Evolutionary conservation across 73 alveolate species (phyloP).

Genomic region (Paramecium biaurelia): DNA sequence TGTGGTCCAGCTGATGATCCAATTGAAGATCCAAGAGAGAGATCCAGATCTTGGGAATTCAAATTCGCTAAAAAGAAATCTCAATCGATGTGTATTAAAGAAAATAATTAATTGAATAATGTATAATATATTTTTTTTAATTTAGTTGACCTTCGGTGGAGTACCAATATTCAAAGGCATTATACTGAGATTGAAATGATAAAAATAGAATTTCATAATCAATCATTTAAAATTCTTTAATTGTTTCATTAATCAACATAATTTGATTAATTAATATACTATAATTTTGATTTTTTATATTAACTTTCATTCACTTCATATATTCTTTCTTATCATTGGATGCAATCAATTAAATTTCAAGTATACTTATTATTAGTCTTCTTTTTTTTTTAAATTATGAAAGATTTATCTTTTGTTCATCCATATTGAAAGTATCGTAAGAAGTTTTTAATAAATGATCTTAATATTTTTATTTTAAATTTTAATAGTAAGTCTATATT

Average conservation of each 20-base stretch:
- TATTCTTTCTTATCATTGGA: background rate
- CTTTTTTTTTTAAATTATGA: background rate
- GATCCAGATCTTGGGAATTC: slow-evolving; percentile 17
- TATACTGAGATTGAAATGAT: background rate
- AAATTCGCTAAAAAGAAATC: background rate
- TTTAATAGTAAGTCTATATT: background rate
- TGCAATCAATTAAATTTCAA: background rate
- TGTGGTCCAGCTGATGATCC: background rate
- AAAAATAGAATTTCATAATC: background rate
- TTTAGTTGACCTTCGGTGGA: slow-evolving; percentile 18
- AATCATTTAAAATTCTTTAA: background rate
- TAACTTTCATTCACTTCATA: background rate
- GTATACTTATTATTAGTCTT: no score
- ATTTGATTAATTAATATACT: background rate
- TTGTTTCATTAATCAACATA: background rate
- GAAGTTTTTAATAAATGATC: no score
- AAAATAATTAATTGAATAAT: background rate
- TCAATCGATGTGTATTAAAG: background rate
- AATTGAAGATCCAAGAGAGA: background rate
- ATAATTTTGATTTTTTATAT: background rate
- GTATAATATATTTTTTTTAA: background rate
- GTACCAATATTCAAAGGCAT: slow-evolving; percentile 19
- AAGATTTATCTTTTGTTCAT: background rate
- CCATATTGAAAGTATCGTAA: no score
- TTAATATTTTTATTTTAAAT: no score